These are phyloP conservation scores for Claviceps digitariae DNA, from an alignment of 2,329 filamentous ascomycete genomes.

Conservation along the genomic window DNA sequence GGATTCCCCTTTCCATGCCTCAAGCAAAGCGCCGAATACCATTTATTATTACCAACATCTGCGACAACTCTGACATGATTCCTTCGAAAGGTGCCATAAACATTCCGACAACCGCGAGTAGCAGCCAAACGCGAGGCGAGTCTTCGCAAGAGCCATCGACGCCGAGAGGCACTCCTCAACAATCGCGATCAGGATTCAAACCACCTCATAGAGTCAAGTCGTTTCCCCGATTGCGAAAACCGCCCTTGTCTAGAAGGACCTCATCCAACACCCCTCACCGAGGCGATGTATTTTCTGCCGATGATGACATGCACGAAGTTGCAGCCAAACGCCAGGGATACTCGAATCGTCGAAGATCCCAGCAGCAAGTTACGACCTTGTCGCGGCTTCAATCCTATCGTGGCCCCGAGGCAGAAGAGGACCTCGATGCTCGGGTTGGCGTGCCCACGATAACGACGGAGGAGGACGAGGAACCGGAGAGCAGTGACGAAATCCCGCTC, in stretches of 20 bases:
- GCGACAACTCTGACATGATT: background rate
- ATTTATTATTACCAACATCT: background rate
- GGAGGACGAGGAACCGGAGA: conserved; percentile 13
- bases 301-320: conserved; percentile 74
- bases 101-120: conserved; percentile 10
- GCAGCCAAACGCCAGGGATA: conserved; percentile 42
- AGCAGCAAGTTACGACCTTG: conserved; percentile 18
- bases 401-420: conserved; percentile 9
- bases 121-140: conserved; percentile 22
- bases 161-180: conserved; percentile 17
- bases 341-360: conserved; percentile 21
- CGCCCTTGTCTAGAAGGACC: conserved; percentile 55
- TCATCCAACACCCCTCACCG: conserved; percentile 70
- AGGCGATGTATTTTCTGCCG: conserved; percentile 78
- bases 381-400: conserved; percentile 29
- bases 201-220: conserved; percentile 34
- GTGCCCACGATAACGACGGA: conserved; percentile 8
- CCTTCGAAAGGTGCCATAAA: conserved; percentile 9
- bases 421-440: conserved; percentile 10
- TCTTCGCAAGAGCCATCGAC: conserved; percentile 22
- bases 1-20: background rate
- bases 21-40: background rate
- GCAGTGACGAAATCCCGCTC: conserved; percentile 25
- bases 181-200: conserved; percentile 26
- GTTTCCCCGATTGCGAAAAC: conserved; percentile 49